A percentile compares a stretch with the other conserved stretches of the same genome.
phyloP scores from a whole-genome alignment of 768 basidiomycete genomes.

The Lactifluus subvellereus region DNA sequence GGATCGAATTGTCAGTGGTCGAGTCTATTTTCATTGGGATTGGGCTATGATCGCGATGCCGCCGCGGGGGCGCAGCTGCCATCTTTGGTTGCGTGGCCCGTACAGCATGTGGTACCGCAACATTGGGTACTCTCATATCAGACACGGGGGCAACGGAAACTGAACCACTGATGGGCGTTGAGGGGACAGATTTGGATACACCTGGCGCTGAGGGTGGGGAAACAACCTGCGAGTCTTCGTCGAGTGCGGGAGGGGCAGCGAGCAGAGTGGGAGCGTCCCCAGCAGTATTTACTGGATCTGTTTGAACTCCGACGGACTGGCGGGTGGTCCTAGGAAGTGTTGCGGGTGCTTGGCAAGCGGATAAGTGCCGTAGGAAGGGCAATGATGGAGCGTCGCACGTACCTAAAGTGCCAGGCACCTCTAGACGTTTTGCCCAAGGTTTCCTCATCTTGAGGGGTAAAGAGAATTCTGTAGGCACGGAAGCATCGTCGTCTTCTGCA shows the following conservation, averaged over 20 bases:
- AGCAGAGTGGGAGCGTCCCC: conserved; percentile 14
- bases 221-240: background rate
- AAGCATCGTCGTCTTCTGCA: conserved; percentile 38
- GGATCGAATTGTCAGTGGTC: conserved; percentile 35
- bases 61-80: background rate
- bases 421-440: conserved; percentile 48
- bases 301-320: conserved; percentile 45
- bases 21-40: conserved; percentile 62
- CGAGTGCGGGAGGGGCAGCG: background rate
- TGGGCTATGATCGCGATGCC: conserved; percentile 42
- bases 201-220: background rate
- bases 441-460: conserved; percentile 63
- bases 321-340: conserved; percentile 18
- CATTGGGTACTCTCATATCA: background rate
- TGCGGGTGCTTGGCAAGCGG: conserved; percentile 2
- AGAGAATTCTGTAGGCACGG: conserved; percentile 31
- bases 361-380: conserved; percentile 4
- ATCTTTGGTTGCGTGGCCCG: background rate
- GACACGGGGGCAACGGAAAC: background rate
- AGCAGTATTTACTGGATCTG: conserved; percentile 26
- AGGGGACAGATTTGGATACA: background rate
- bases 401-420: conserved; percentile 27
- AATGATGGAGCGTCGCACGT: background rate
- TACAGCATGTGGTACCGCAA: background rate
- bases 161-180: background rate